phyloP scores from a whole-genome alignment of 176 grass and related monocot genomes.

The Oryza officinalis region DNA sequence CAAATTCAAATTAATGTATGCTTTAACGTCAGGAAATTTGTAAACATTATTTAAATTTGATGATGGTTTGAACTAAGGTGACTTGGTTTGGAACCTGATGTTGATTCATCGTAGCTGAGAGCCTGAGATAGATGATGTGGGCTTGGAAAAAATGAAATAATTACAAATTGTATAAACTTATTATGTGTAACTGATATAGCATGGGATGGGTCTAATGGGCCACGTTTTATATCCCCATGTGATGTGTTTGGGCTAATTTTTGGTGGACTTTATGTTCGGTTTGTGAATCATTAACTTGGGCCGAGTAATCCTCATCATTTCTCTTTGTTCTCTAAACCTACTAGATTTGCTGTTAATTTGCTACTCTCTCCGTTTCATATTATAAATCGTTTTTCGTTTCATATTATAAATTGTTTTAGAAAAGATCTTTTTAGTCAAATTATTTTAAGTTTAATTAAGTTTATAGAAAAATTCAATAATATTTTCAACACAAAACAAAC shows the following conservation, averaged over 20 bases:
- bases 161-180: background rate
- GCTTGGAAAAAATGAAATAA: background rate
- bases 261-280: background rate
- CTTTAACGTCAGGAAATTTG: background rate
- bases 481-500: too few species aligned
- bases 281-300: background rate
- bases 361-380: too few species aligned
- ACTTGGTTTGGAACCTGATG: conserved; percentile 20
- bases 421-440: too few species aligned
- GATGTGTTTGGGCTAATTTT: background rate
- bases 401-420: too few species aligned
- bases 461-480: too few species aligned
- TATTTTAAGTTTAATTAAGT: too few species aligned
- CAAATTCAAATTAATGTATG: background rate
- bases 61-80: conserved; percentile 16
- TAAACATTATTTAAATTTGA: conserved; percentile 19
- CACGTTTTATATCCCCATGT: background rate
- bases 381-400: too few species aligned
- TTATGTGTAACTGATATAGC: background rate
- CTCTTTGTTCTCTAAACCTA: background rate
- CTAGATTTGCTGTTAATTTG: background rate
- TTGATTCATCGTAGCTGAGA: background rate
- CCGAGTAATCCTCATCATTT: background rate
- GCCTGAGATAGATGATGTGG: background rate
- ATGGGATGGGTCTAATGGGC: background rate